Conservation (phyloP, 257 asterid genomes). For the Przewalskia tangutica region DNA sequence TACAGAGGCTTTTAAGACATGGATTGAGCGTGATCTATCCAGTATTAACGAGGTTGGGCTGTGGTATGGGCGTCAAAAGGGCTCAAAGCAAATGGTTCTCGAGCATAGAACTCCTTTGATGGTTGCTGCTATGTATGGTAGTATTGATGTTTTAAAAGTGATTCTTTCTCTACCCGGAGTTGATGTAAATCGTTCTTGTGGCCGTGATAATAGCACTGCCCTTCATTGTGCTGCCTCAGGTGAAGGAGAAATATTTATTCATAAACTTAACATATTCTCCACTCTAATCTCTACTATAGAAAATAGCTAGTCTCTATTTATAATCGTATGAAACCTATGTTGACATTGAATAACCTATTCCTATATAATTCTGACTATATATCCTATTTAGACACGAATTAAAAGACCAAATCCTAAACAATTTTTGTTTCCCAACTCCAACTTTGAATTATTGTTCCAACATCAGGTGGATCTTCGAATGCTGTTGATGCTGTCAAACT, state of each 20-base stretch:
- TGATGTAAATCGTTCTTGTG: conserved; percentile 56
- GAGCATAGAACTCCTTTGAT: conserved; percentile 73
- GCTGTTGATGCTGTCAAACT: conserved; percentile 36
- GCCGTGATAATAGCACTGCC: conserved; percentile 53
- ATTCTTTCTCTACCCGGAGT: conserved; percentile 48
- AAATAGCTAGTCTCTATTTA: too few relatives aligned
- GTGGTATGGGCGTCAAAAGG: conserved; percentile 77
- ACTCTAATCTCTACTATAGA: too few relatives aligned
- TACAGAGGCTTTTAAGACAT: conserved; percentile 37
- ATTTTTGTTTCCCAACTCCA: too few relatives aligned
- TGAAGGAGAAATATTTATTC: too few relatives aligned
- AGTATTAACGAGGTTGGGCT: conserved; percentile 47
- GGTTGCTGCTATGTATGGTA: conserved; percentile 87
- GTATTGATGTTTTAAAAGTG: conserved; percentile 47
- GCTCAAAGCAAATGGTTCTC: conserved; percentile 66
- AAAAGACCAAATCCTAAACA: too few relatives aligned
- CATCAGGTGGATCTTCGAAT: conserved; percentile 50
- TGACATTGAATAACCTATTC: too few relatives aligned
- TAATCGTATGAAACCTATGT: too few relatives aligned
- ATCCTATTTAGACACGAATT: too few relatives aligned
- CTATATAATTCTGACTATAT: too few relatives aligned
- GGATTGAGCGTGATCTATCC: conserved; percentile 27
- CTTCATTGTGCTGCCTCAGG: conserved; percentile 76
- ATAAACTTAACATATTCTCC: too few relatives aligned
- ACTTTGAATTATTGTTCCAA: too few relatives aligned